A percentile compares a stretch with the other conserved stretches of the same genome.
Evolutionary conservation across 345 rosid genomes (phyloP).

Genomic region (Eucalyptus globulus): DNA sequence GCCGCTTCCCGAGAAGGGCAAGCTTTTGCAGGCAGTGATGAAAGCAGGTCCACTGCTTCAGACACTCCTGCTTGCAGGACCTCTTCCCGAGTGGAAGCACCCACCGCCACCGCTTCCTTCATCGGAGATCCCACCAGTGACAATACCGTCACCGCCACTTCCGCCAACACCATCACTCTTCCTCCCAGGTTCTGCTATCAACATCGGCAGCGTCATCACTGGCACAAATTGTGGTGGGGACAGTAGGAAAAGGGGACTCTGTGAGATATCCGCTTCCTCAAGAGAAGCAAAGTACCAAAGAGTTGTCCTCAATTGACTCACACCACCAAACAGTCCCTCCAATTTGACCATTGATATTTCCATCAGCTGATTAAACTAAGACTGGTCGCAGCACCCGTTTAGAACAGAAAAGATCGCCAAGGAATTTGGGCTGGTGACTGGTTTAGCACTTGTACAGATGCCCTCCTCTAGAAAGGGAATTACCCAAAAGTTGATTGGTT

Average conservation of each 20-base stretch:
- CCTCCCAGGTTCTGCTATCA: slow-evolving; percentile 30
- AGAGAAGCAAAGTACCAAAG: slow-evolving; percentile 55
- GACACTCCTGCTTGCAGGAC: slow-evolving; percentile 90
- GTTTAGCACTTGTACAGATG: background rate
- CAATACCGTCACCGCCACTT: slow-evolving; percentile 51
- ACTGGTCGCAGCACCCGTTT: background rate
- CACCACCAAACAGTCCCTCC: background rate
- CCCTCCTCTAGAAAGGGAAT: background rate
- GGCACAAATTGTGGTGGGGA: slow-evolving; percentile 23
- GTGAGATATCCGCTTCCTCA: slow-evolving; percentile 30
- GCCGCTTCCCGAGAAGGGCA: slow-evolving; percentile 93
- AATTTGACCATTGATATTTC: background rate
- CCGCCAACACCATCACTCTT: slow-evolving; percentile 19
- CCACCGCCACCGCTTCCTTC: slow-evolving; percentile 94
- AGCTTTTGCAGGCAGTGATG: slow-evolving; percentile 91
- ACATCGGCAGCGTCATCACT: slow-evolving; percentile 2
- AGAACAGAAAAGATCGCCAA: background rate
- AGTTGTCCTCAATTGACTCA: slow-evolving; percentile 47
- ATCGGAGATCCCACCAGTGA: slow-evolving; percentile 90
- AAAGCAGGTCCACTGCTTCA: slow-evolving; percentile 94
- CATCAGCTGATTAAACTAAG: background rate
- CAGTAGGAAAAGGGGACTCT: slow-evolving; percentile 52
- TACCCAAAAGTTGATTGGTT: background rate
- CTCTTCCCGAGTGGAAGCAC: slow-evolving; percentile 93
- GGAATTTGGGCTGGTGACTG: background rate